Base-by-base conservation (phyloP, 139 green algal genomes). In the Chlamydomonas applanata region DNA sequence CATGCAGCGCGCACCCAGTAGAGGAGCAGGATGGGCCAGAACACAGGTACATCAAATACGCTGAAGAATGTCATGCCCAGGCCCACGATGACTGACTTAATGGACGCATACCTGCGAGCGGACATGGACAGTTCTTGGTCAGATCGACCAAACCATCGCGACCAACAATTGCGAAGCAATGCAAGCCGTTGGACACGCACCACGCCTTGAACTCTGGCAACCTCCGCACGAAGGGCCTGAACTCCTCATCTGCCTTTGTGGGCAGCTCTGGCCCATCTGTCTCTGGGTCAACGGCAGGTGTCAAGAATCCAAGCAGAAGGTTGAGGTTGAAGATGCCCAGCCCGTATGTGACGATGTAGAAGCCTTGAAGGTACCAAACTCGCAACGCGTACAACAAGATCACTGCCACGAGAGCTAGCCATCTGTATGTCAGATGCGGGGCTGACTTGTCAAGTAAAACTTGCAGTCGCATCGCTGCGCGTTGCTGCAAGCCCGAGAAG, bases 191-290 rank as follows among this genome's bases (percentile, higher is more conserved):
- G 40, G 11, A 7, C 40, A 49, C 40, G 24, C 73, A 97, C 96
- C 96, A 99, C 82, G 98, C 98, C 84, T 99, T 99, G 84, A 99
- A 99, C 80, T 99, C 96, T 63, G 95, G 96, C n/a, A 99, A 78
- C 27, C 91, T 74, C 0, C 96, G 80, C 20, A 99, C 93, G 75
- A 99, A 99, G 0, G 96, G 96, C 75, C 93, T 93, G 81, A 98
- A 99, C 83, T 99, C 96, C 34, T 97, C 45, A 57, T 93, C 88
- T n/a, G 73, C 68, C 45, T 94, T 97, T 24, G 87, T 95, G 3
- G 96, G 96, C 78, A 99, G 89, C 54, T 90, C 87, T 16, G 94
- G 94, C 2, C 91, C 94, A 24, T 98, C 95, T 1, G 82, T 52
- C 77, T 97, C 94, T 3, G 93, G 92, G 71, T 99, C 95, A 11